A percentile compares a stretch with the other conserved stretches of the same genome.
phyloP scores from a whole-genome alignment of 192 early-diverging fungal genomes.

The Podila verticillata region DNA sequence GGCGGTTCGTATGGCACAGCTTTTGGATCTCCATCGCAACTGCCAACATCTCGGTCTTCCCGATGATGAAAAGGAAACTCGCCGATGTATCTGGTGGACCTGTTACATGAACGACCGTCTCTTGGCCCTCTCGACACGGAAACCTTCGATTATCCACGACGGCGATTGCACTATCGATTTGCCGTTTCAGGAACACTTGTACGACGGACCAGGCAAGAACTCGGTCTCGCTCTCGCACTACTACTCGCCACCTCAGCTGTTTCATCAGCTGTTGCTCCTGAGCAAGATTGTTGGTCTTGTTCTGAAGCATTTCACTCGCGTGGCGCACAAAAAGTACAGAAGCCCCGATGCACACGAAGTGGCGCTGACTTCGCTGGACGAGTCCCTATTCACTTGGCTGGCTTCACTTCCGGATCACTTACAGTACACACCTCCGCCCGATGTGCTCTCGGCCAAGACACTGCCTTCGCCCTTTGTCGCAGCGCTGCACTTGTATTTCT shows the following conservation, averaged over 20 bases:
- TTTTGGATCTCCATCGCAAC: conserved; percentile 47
- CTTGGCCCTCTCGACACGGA: conserved; percentile 39
- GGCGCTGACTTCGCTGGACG: conserved; percentile 46
- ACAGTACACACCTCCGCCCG: conserved; percentile 57
- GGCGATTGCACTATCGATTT: conserved; percentile 48
- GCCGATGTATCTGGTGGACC: conserved; percentile 54
- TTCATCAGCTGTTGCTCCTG: conserved; percentile 36
- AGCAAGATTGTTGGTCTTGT: conserved; percentile 49
- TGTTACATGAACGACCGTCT: conserved; percentile 56
- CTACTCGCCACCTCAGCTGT: conserved; percentile 48
- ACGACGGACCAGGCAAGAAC: conserved; percentile 51
- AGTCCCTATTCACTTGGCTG: conserved; percentile 58
- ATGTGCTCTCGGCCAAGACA: conserved; percentile 38
- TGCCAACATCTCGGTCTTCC: conserved; percentile 38
- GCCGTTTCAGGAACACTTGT: conserved; percentile 47
- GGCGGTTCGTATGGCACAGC: conserved; percentile 56
- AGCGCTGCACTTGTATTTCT: conserved; percentile 60
- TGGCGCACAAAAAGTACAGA: conserved; percentile 38
- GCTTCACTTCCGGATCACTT: conserved; percentile 56
- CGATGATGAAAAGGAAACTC: conserved; percentile 48
- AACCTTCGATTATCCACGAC: conserved; percentile 50
- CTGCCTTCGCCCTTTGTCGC: conserved; percentile 42
- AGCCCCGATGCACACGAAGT: conserved; percentile 45
- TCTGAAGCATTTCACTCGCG: conserved; percentile 47
- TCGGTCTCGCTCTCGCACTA: conserved; percentile 41